Evolutionary conservation across 2,329 filamentous ascomycete species (phyloP).

Genomic region (Aspergillus sp.): DNA sequence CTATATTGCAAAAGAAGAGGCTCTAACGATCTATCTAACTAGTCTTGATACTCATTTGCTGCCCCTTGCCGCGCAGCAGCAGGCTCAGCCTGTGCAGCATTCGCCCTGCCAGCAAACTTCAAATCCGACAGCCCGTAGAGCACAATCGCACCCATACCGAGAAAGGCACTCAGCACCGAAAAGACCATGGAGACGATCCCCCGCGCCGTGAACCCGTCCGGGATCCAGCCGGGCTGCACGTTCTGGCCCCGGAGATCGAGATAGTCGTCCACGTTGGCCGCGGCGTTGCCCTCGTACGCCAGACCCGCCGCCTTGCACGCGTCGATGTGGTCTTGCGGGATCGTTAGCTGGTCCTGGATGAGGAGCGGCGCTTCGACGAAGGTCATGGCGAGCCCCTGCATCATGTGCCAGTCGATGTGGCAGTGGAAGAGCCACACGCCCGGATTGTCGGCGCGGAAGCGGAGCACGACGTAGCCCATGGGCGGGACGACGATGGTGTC

Average conservation of each 20-base stretch:
- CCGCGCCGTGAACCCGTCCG: constrained; percentile 69
- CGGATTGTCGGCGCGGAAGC: constrained; percentile 61
- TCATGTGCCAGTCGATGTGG: constrained; percentile 61
- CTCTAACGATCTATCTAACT: too few relatives aligned
- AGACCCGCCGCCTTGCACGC: constrained; percentile 60
- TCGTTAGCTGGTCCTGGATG: constrained; percentile 35
- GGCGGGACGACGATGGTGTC: constrained; percentile 71
- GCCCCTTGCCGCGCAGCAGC: too few relatives aligned
- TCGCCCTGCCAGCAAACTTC: too few relatives aligned
- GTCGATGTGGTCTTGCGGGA: constrained; percentile 54
- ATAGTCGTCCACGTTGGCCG: constrained; percentile 67
- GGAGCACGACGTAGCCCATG: constrained; percentile 59
- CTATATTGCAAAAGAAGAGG: too few relatives aligned
- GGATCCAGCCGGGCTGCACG: constrained; percentile 58
- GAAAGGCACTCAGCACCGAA: constrained; percentile 68
- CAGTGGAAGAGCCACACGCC: constrained; percentile 57
- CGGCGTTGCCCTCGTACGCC: constrained; percentile 70
- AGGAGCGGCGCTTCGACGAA: background rate
- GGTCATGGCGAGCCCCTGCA: constrained; percentile 58
- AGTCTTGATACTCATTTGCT: too few relatives aligned
- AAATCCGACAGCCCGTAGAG: constrained; percentile 58
- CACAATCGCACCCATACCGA: constrained; percentile 69
- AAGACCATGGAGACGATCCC: constrained; percentile 78
- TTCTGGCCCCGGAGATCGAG: constrained; percentile 68
- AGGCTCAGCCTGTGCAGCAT: too few relatives aligned